phyloP scores from a whole-genome alignment of 768 basidiomycete genomes.

The Calocera cornea region DNA sequence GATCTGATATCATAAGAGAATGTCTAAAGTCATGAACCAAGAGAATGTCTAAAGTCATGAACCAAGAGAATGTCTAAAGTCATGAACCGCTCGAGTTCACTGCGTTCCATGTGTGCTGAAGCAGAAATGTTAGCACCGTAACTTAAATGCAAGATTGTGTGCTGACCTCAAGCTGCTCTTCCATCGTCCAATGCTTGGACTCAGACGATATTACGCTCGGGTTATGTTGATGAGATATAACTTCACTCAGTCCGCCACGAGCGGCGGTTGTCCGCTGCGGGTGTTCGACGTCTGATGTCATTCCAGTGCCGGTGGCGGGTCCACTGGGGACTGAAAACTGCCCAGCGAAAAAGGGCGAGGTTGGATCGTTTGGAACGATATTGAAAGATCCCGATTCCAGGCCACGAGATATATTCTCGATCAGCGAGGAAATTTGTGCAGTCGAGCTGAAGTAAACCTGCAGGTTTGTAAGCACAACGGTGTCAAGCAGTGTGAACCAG shows the following conservation, averaged over 20 bases:
- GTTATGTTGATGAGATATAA: neutral
- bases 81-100: neutral
- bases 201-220: neutral
- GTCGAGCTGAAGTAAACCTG: conserved; percentile 66
- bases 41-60: no score
- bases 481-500: no score
- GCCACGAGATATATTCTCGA: conserved; percentile 68
- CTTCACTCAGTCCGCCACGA: neutral
- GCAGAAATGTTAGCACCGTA: neutral
- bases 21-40: no score
- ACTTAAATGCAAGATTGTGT: neutral
- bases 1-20: no score
- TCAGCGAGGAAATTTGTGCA: conserved; percentile 67
- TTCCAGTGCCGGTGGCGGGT: no score
- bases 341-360: neutral
- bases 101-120: neutral
- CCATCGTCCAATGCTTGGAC: neutral
- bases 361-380: conserved; percentile 34
- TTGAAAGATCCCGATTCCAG: conserved; percentile 78
- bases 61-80: no score
- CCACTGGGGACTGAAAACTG: neutral
- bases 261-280: no score
- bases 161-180: neutral
- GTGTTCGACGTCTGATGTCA: neutral
- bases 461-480: no score